Evolutionary conservation across 495 filamentous ascomycete species (phyloP), one percentile per base, ranked within the genome.

Genomic region (Penicillium cataractarum): DNA sequence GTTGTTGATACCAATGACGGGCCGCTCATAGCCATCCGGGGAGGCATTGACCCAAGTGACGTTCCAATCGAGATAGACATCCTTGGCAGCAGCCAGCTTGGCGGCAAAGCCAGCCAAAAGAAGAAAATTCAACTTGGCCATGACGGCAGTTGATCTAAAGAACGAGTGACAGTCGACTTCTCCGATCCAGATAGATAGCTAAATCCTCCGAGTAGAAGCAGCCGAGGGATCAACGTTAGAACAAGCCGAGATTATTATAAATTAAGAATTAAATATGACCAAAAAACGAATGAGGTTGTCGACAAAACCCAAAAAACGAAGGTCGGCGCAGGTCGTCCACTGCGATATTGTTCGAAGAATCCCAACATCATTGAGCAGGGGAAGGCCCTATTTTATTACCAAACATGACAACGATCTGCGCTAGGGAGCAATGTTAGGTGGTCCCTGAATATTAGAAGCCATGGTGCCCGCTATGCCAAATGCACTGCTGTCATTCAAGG

Each of bases 41-140:
- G 92, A 90, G 17, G 90, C 86, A 59, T 82, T 87, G 22, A 93
- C 86, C 93, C 93, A 97, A 39, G 83, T 83, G 62, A 95, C 81
- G 66, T 91, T 87, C 80, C 91, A 96, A 69, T 94, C 79, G 62
- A 72, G 62, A 62, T 71, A 55, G 13, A 77, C 66, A 55, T 76
- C 69, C 63, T 76, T 75, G 31, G 74, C 71, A 2, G 61, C 62
- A 8, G 53, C 71, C 13, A 74, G 58, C 56, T 65, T 65, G 54
- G 63, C 73, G 17, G 57, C 63, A 33, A 59, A 63, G 17, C 68
- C 61, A 40, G 70, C 68, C 54, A 74, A 26, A 24, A 70, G 54
- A 15, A 74, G 44, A 6, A 72, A 32, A 33, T 62, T 62, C n/a
- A 70, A 58, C 42, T 62, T 71, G 5, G 40, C 62, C 71, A 74